Evolutionary conservation across 768 basidiomycete genomes (phyloP).

Genomic region (Holtermannia corniformis): DNA sequence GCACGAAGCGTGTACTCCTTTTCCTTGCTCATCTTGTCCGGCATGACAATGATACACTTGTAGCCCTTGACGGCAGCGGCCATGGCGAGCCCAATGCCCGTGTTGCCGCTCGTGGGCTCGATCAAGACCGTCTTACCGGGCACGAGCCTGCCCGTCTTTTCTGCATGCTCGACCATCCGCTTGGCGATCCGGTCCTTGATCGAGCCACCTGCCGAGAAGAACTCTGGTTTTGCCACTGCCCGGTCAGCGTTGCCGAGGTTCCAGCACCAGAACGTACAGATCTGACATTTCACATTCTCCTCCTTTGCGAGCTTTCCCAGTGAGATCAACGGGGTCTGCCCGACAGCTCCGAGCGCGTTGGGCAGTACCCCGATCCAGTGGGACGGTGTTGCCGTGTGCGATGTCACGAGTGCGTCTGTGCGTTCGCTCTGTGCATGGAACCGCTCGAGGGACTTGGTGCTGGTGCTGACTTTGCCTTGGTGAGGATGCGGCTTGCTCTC

Average conservation of each 20-base stretch:
- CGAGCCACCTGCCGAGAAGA: slow-evolving; percentile 79
- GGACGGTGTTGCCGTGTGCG: background rate
- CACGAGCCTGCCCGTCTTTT: slow-evolving; percentile 71
- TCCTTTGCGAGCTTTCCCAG: slow-evolving; percentile 66
- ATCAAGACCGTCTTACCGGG: slow-evolving; percentile 86
- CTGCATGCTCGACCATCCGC: slow-evolving; percentile 92
- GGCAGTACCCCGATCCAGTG: slow-evolving; percentile 52
- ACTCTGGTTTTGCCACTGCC: slow-evolving; percentile 85
- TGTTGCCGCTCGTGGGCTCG: slow-evolving; percentile 54
- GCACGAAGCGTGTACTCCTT: slow-evolving; percentile 88
- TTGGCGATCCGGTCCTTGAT: slow-evolving; percentile 96
- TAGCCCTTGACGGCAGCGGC: slow-evolving; percentile 79
- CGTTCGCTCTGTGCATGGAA: background rate
- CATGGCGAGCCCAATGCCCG: slow-evolving; percentile 88
- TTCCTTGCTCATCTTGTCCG: slow-evolving; percentile 94
- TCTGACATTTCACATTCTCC: slow-evolving; percentile 75
- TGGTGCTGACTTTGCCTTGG: background rate
- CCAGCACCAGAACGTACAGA: slow-evolving; percentile 52
- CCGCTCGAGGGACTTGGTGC: background rate
- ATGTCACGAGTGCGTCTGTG: background rate
- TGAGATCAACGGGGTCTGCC: slow-evolving; percentile 81
- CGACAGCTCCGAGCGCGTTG: slow-evolving; percentile 73
- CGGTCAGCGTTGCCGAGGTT: background rate
- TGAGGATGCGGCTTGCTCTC: background rate
- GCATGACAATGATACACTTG: slow-evolving; percentile 49